Conservation (phyloP, 768 basidiomycete genomes). For the Kwoniella botswanensis region DNA sequence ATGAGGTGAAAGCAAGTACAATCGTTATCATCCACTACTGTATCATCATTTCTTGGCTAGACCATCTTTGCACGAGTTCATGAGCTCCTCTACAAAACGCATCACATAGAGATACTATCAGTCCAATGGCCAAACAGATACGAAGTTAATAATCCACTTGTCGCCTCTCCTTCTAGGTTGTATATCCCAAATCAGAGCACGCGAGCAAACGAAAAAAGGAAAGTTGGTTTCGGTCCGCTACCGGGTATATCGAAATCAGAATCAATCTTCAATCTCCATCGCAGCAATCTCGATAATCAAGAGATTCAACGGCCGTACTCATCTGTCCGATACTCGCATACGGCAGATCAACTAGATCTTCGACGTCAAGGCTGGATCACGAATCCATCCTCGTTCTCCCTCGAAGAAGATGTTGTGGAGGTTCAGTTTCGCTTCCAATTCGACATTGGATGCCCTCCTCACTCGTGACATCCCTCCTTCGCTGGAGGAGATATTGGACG, state of each 20-base stretch:
- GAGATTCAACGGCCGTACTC: not conserved
- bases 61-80: too few species aligned
- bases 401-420: constrained; percentile 53
- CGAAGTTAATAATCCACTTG: not conserved
- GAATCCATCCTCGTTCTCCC: too few species aligned
- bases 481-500: constrained; percentile 86
- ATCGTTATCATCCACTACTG: too few species aligned
- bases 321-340: too few species aligned
- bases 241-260: not conserved
- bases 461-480: constrained; percentile 74
- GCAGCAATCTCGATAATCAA: not conserved
- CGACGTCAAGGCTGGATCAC: too few species aligned
- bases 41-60: not conserved
- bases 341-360: too few species aligned
- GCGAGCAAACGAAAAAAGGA: not conserved
- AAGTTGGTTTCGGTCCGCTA: not conserved
- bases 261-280: not conserved
- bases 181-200: not conserved
- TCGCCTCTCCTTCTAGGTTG: constrained; percentile 12
- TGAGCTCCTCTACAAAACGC: not conserved
- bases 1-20: too few species aligned
- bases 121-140: not conserved
- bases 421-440: constrained; percentile 53
- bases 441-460: constrained; percentile 75
- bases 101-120: not conserved